Evolutionary conservation across 2,329 filamentous ascomycete genomes (phyloP), one percentile per base, ranked within the genome.

Genomic region (Lecanoromycetidae sp.): DNA sequence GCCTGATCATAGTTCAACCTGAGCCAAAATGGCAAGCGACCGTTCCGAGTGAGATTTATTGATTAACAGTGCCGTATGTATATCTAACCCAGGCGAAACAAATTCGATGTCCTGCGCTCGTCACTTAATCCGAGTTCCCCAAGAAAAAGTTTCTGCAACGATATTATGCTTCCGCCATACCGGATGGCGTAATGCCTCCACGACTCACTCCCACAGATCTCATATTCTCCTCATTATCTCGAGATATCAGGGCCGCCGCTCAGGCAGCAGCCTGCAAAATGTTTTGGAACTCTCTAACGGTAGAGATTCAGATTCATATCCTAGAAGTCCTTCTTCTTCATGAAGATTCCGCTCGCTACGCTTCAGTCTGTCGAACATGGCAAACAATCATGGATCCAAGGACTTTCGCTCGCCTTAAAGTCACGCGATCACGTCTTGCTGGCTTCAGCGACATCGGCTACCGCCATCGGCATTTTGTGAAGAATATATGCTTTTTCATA

Each of bases 401-500:
- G 37, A 47, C 25, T 40, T 47, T 40, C 44, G 44, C 37, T 47
- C 23, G 44, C 36, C 27, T 47, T 35, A 47, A 47, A 47, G 36
- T 47, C 20, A 47, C 44, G 27, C 44, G 27, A 47, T 47, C 44
- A 47, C 44, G 44, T 36, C 36, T 47, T 47, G 44, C 44, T 41
- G 36, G 27, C 36, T 47, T 47, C 44, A 35, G 44, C 44, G 44
- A 47, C 19, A 47, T 47, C 41, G 36, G 36, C 27, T 35, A 47
- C 20, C 44, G 44, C 37, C 44, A 47, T 47, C 37, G 37, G 44
- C 44, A 47, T 47, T 41, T 47, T 26, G 44, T 42, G 17, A 27
- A 47, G 36, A 25, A 15, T 47, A 47, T 47, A 47, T 47, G 44
- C 36, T 47, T 47, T 25, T 47, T 37, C 37, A 47, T 47, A 47